Evolutionary conservation across 495 filamentous ascomycete species (phyloP).

Genomic region (Penicillium coffeae): DNA sequence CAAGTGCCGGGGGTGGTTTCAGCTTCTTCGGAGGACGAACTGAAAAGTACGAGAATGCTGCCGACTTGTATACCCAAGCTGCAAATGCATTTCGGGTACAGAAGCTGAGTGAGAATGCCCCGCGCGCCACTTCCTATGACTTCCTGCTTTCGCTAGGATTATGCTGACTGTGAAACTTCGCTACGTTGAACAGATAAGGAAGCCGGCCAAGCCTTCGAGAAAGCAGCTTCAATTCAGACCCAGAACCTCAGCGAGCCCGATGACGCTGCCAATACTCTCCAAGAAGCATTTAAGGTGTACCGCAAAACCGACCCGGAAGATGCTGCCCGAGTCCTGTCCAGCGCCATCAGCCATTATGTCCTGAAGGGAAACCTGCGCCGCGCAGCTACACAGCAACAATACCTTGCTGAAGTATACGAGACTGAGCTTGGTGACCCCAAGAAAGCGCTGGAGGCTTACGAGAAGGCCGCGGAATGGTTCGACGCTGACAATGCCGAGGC

Average conservation of each 20-base stretch:
- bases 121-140: conserved; percentile 13
- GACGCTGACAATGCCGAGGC: conserved; percentile 82
- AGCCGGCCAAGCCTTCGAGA: conserved; percentile 75
- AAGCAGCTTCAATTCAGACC: conserved; percentile 69
- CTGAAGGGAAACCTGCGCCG: conserved; percentile 81
- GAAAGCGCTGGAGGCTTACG: conserved; percentile 72
- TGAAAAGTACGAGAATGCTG: conserved; percentile 82
- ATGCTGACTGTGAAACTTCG: neutral
- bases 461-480: conserved; percentile 81
- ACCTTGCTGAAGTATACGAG: conserved; percentile 79
- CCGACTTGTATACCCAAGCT: conserved; percentile 74
- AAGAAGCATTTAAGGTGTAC: conserved; percentile 82
- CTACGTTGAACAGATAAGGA: conserved; percentile 58
- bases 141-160: neutral
- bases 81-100: conserved; percentile 78
- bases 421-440: conserved; percentile 70
- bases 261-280: conserved; percentile 76
- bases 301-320: conserved; percentile 74
- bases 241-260: conserved; percentile 80
- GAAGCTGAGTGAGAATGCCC: conserved; percentile 55
- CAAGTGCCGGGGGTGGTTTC: conserved; percentile 65
- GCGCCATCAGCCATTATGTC: conserved; percentile 76
- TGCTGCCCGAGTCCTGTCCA: conserved; percentile 68
- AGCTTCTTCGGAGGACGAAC: conserved; percentile 72
- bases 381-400: conserved; percentile 83